Evolutionary conservation across 1,284 basidiomycete genomes (phyloP), one percentile per base, ranked within the genome.

Genomic region (Puccinia coronata): DNA sequence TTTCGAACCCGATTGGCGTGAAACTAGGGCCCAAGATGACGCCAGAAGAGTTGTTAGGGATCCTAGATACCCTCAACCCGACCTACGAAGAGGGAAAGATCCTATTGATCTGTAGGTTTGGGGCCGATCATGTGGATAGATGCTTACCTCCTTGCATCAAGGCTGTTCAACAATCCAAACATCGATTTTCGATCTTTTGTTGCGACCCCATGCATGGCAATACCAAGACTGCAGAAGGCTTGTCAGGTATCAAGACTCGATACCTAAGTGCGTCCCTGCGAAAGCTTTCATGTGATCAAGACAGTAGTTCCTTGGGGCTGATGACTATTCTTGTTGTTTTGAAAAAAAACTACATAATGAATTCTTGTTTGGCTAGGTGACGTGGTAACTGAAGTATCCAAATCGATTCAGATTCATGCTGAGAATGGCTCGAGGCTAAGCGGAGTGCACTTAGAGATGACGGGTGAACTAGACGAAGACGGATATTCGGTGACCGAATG

Each of bases 131-230:
- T 31, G 47, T 79, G 28, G 65, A 76, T 34, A 36, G 23, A 55
- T 51, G 65, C 49, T 59, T 98, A 8, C 90, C 94, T 0, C 88
- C 86, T 0, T 94, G 98, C 85, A 96, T 99, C 85, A 87, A 88
- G n/a, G 92, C 92, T 0, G 94, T 99, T 20, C 91, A 92, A 84
- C 84, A 87, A 77, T 93, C 93, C 0, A 90, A 90, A 0, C 95
- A 98, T 83, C 82, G 81, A 0, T 82, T 83, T 85, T 91, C 92
- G 3, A 94, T 98, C 1, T 91, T 92, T 36, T 97, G 96, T 77
- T 97, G 94, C 85, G 96, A 99, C 87, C 95, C 96, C 1, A 98
- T 98, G 96, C 94, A 96, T 84, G 94, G 94, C 87, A 95, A 95
- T 74, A 86, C 86, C 0, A 83, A 84, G 39, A 83, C 85, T 49